phyloP scores from a whole-genome alignment of 139 green algal genomes.

The Coccomyxa sp. region DNA sequence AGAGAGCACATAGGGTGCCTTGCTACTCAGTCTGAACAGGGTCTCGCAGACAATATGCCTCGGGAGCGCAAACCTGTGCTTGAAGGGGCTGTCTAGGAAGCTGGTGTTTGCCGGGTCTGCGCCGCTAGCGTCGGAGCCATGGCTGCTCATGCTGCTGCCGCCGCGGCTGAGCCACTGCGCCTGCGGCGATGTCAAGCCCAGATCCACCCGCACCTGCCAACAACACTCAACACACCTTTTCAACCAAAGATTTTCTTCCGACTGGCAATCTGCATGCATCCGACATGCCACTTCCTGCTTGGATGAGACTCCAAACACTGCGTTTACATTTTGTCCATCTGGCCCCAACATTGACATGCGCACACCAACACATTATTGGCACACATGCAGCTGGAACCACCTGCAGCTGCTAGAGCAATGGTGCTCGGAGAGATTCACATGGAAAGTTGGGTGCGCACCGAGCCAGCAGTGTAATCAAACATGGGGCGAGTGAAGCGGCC shows the following conservation, averaged over 20 bases:
- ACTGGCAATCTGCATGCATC: neutral
- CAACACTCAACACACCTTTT: neutral
- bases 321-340: no score
- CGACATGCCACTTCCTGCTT: neutral
- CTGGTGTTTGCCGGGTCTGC: neutral
- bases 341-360: no score
- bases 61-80: neutral
- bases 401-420: neutral
- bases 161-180: conserved; percentile 1
- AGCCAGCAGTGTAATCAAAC: conserved; percentile 42
- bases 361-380: no score
- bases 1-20: no score
- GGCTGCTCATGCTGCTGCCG: neutral
- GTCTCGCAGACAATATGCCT: no score
- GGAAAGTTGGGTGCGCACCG: neutral
- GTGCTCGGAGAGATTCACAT: neutral
- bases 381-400: no score
- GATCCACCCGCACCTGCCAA: conserved; percentile 27
- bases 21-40: no score
- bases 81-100: neutral
- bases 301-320: neutral
- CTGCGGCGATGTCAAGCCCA: conserved; percentile 45
- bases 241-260: neutral
- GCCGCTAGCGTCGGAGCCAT: neutral
- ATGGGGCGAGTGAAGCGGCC: conserved; percentile 41